Conservation (phyloP, 2,329 filamentous ascomycete species). For the Hymenoscyphus repandus region DNA sequence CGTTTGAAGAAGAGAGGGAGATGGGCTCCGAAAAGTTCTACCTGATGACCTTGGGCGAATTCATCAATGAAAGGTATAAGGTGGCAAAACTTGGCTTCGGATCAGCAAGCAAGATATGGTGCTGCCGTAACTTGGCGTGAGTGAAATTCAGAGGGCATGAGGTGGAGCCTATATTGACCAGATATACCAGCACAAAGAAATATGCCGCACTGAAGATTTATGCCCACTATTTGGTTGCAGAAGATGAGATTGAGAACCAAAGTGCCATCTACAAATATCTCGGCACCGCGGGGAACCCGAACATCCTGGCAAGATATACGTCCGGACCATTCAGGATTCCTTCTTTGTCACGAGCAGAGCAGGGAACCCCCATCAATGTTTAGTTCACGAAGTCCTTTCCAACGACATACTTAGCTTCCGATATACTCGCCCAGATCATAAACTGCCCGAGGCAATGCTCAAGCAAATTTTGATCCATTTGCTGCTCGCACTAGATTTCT, state of each 20-base stretch:
- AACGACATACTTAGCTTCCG: slow-evolving; percentile 19
- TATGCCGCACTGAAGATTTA: slow-evolving; percentile 23
- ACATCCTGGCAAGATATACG: slow-evolving; percentile 19
- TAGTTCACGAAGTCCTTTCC: slow-evolving; percentile 23
- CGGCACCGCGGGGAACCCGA: slow-evolving; percentile 15
- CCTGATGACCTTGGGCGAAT: slow-evolving; percentile 22
- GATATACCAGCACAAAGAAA: slow-evolving; percentile 22
- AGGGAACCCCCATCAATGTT: slow-evolving; percentile 20
- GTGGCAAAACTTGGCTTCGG: slow-evolving; percentile 41
- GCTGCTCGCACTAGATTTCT: slow-evolving; percentile 85
- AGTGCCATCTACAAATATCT: slow-evolving; percentile 23
- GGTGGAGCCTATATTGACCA: slow-evolving; percentile 16
- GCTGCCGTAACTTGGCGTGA: slow-evolving; percentile 34
- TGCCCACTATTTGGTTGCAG: slow-evolving; percentile 20
- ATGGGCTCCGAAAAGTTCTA: slow-evolving; percentile 22
- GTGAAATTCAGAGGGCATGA: slow-evolving; percentile 14
- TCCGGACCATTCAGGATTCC: slow-evolving; percentile 20
- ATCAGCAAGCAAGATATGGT: slow-evolving; percentile 40
- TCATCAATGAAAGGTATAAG: slow-evolving; percentile 32
- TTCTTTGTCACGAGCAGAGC: slow-evolving; percentile 19
- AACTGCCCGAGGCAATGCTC: slow-evolving; percentile 47
- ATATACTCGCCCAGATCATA: slow-evolving; percentile 13
- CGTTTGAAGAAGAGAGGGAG: slow-evolving; percentile 23
- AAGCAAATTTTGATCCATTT: slow-evolving; percentile 98
- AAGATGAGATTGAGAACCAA: slow-evolving; percentile 23